Conservation (phyloP, 2,329 filamentous ascomycete genomes). For the Diaporthe capsici region DNA sequence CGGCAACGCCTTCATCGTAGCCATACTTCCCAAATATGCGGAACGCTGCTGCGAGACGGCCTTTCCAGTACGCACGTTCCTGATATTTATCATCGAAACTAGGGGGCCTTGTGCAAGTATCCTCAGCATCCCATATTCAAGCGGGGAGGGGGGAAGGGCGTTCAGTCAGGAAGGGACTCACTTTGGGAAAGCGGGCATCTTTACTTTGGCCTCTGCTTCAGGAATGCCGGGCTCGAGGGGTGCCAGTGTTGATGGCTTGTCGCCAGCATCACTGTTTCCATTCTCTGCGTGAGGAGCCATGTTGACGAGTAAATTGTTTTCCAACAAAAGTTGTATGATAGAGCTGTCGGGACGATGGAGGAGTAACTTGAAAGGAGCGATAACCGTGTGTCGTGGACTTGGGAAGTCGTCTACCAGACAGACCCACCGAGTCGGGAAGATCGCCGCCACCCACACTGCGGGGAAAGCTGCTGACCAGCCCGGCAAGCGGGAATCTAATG, state of each 20-base stretch:
- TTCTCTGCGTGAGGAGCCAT: conserved; percentile 40
- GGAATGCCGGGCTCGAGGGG: conserved; percentile 35
- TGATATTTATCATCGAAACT: conserved; percentile 50
- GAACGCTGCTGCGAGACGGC: conserved; percentile 68
- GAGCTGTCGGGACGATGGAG: not conserved
- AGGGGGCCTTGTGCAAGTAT: not conserved
- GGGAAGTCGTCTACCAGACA: not conserved
- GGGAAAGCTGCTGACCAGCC: conserved; percentile 29
- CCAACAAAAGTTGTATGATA: too few species aligned
- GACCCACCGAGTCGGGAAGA: conserved; percentile 9
- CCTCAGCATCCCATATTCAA: not conserved
- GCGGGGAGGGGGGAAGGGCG: too few species aligned
- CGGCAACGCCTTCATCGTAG: conserved; percentile 74
- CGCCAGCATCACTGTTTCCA: not conserved
- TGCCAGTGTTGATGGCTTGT: conserved; percentile 29
- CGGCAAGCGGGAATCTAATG: conserved; percentile 1
- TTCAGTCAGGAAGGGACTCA: not conserved
- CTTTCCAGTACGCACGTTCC: conserved; percentile 67
- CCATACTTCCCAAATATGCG: conserved; percentile 71
- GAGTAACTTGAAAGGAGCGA: not conserved
- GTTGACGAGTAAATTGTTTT: not conserved
- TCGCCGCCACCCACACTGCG: conserved; percentile 16
- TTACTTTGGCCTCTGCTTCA: conserved; percentile 21
- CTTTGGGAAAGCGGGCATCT: conserved; percentile 13
- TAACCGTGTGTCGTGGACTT: not conserved